These are phyloP conservation scores for Arabidopsis arenosa DNA, from an alignment of 345 rosid species.

Conservation along the genomic window DNA sequence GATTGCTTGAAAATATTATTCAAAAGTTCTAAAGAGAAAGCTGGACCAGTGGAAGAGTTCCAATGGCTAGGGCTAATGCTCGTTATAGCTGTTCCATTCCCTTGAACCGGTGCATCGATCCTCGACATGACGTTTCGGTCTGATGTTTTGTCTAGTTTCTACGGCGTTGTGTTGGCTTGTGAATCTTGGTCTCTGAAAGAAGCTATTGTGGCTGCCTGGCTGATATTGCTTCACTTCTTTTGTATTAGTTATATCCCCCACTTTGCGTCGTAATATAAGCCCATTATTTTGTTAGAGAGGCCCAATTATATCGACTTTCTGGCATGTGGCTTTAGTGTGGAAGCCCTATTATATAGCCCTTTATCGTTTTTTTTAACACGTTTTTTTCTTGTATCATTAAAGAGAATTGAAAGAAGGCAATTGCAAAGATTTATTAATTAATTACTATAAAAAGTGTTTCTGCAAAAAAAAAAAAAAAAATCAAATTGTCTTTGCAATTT, in stretches of 20 bases:
- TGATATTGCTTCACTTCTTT: conserved; percentile 67
- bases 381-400: too few relatives aligned
- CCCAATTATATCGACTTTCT: too few relatives aligned
- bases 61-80: conserved; percentile 96
- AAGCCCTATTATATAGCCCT: too few relatives aligned
- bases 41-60: conserved; percentile 88
- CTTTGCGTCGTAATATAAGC: too few relatives aligned
- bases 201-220: conserved; percentile 53
- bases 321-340: too few relatives aligned
- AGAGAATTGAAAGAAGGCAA: too few relatives aligned
- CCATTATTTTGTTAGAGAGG: too few relatives aligned
- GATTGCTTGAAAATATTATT: conserved; percentile 61
- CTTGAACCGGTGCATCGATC: conserved; percentile 90
- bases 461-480: too few relatives aligned
- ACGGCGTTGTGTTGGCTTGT: conserved; percentile 77
- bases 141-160: conserved; percentile 77
- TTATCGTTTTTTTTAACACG: too few relatives aligned
- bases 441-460: too few relatives aligned
- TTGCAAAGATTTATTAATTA: too few relatives aligned
- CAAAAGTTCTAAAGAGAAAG: conserved; percentile 73
- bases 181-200: conserved; percentile 72
- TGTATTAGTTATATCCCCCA: conserved; percentile 26
- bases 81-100: conserved; percentile 94
- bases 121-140: conserved; percentile 93
- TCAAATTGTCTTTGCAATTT: too few relatives aligned